Evolutionary conservation across 2,329 filamentous ascomycete species (phyloP), one percentile per base, ranked within the genome.

Genomic region (Herpomyces periplanetae): DNA sequence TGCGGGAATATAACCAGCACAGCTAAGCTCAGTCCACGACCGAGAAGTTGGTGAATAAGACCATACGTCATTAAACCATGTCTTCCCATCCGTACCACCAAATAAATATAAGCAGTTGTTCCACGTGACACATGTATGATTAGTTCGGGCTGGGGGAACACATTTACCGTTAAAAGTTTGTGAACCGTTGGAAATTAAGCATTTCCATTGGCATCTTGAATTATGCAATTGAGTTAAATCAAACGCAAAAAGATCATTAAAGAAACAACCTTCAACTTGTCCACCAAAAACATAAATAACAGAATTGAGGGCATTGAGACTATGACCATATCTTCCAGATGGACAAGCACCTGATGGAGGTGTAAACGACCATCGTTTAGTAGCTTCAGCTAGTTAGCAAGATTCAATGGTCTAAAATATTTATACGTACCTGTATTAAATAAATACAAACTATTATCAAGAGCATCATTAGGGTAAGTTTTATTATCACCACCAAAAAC

Each of bases 21-120:
- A 96, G 32, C 91, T 75, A 21, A 87, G 49, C 34, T 84, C 63
- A 5, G 56, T 43, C 80, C 80, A 96, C 21, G 50, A 43, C 36
- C 88, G 88, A 17, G 52, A 43, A 21, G 57, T 49, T 4, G 73
- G 65, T 31, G 88, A 75, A 35, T 80, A 96, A 20, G 61, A 68
- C 80, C 80, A 96, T 18, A 96, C 80, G 34, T 96, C 80, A 36
- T 91, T 96, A 43, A 91, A 96, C 84, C 80, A 96, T 31, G 66
- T 59, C 21, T 73, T 55, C 15, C 80, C 80, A 34, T 96, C 87
- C 2, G 80, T 96, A 25, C 80, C 80, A 29, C 80, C 80, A 35
- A 96, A 96, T n/a, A 96, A 45, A 34, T 75, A 96, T 35, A 96
- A 54, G 39, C 65, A 80, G 34, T 96, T 80, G 24, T 80, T 73